Base-by-base conservation (phyloP, 495 filamentous ascomycete genomes). In the Rusavskia elegans region DNA sequence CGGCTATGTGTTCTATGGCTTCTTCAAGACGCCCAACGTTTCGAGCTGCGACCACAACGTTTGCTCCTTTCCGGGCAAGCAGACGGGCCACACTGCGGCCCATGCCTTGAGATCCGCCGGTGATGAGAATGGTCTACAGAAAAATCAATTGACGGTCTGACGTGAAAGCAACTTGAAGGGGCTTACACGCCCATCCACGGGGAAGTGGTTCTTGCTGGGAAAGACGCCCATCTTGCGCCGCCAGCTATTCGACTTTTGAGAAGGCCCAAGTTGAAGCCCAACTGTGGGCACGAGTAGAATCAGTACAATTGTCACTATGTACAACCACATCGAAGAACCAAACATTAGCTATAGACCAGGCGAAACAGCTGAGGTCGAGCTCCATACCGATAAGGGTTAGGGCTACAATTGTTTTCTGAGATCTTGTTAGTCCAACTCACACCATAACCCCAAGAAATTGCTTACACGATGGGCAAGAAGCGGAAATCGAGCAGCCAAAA, bases 51-150 rank as follows among this genome's bases (percentile, higher is more conserved):
- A 46, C 6, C 23, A 46, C 44, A 17, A 46, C 44, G 16, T 46
- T 53, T 48, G 93, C 93, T 55, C 92, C 92, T 71, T 87, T 92
- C 50, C 69, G 65, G 5, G 92, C 77, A 19, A 97, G 76, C 51
- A 86, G 74, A 20, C 75, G 71, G 4, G 81, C 89, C 17, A 83
- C 77, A 53, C 74, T 77, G 59, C 74, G 77, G 55, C 92, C 92
- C 84, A 95, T 86, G 48, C 92, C 92, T 62, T 95, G 84, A 1
- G 93, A 97, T 50, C 81, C 90, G 38, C 92, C 92, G 13, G 92
- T 98, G 50, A 98, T 71, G 21, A 97, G 67, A 53, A 92, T 76
- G 5, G 85, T 92, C 87, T 90, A 52, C 9, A 46, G 17, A 45
- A 35, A 16, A 42, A 8, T 53, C 42, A 50, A 20, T 56, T 66